Evolutionary conservation across 2,329 filamentous ascomycete genomes (phyloP).

Genomic region (Monilinia fructigena): DNA sequence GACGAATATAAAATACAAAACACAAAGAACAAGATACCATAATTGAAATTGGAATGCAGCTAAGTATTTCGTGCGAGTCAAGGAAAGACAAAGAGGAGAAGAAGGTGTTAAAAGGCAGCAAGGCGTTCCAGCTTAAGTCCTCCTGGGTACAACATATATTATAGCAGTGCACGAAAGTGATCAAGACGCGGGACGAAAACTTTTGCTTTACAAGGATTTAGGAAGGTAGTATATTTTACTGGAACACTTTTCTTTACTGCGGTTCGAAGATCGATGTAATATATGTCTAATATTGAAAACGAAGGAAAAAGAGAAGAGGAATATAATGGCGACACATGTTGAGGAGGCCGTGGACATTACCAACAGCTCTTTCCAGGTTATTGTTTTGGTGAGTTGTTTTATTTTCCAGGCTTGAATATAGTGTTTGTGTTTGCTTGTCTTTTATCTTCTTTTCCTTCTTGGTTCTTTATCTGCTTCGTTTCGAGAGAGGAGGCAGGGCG

Average conservation of each 20-base stretch:
- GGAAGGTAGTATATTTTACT: not conserved
- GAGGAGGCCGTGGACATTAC: slow-evolving; percentile 45
- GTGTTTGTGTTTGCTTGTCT: not conserved
- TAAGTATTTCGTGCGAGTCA: not conserved
- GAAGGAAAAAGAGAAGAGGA: not conserved
- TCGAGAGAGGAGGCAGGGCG: not conserved
- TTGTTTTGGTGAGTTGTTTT: slow-evolving; percentile 63
- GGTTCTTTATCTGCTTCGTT: not conserved
- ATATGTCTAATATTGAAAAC: not conserved
- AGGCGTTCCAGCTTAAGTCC: not conserved
- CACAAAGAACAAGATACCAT: not conserved
- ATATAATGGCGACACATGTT: slow-evolving; percentile 5
- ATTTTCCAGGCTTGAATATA: not conserved
- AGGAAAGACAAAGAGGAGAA: slow-evolving; percentile 1
- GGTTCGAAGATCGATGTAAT: too few species aligned
- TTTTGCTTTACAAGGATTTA: not conserved
- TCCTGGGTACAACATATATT: not conserved
- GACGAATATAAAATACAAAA: not conserved
- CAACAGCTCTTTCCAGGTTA: slow-evolving; percentile 59
- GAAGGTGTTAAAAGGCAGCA: not conserved
- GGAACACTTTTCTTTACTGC: not conserved
- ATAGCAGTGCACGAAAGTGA: not conserved
- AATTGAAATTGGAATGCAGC: slow-evolving; percentile 3
- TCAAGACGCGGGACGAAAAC: not conserved
- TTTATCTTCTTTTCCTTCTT: not conserved